phyloP scores from a whole-genome alignment of 768 basidiomycete species.

The Boletus bicolor region DNA sequence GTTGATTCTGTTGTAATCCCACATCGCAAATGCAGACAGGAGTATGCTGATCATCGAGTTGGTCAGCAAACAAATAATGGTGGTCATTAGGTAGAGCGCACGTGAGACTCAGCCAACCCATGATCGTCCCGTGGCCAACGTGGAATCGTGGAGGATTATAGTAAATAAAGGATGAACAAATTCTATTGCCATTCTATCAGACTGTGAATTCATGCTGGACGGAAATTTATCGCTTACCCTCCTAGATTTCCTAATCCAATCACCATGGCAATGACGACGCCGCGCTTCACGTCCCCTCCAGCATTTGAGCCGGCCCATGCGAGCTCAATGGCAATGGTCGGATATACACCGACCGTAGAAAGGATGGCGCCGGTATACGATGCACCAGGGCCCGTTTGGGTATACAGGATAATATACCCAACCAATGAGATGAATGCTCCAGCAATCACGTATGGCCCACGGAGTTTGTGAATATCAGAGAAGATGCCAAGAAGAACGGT shows the following conservation, averaged over 20 bases:
- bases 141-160: conserved; percentile 36
- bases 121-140: conserved; percentile 37
- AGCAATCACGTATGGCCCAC: conserved; percentile 50
- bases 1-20: conserved; percentile 48
- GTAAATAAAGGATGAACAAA: conserved; percentile 44
- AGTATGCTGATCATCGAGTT: conserved; percentile 34
- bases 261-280: conserved; percentile 50
- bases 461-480: conserved; percentile 40
- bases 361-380: conserved; percentile 49
- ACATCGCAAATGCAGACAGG: conserved; percentile 42
- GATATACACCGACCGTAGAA: conserved; percentile 52
- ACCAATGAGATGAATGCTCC: conserved; percentile 42
- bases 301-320: conserved; percentile 57
- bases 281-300: conserved; percentile 54
- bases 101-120: conserved; percentile 35
- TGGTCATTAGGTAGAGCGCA: conserved; percentile 16
- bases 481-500: conserved; percentile 41
- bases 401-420: conserved; percentile 50
- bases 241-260: conserved; percentile 56
- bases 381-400: conserved; percentile 17
- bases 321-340: conserved; percentile 46
- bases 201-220: neutral
- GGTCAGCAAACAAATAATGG: conserved; percentile 26
- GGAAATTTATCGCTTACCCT: conserved; percentile 34
- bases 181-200: conserved; percentile 22